Evolutionary conservation across 1,284 basidiomycete genomes (phyloP), one percentile per base, ranked within the genome.

Genomic region (Leccinum cinnamomeum): DNA sequence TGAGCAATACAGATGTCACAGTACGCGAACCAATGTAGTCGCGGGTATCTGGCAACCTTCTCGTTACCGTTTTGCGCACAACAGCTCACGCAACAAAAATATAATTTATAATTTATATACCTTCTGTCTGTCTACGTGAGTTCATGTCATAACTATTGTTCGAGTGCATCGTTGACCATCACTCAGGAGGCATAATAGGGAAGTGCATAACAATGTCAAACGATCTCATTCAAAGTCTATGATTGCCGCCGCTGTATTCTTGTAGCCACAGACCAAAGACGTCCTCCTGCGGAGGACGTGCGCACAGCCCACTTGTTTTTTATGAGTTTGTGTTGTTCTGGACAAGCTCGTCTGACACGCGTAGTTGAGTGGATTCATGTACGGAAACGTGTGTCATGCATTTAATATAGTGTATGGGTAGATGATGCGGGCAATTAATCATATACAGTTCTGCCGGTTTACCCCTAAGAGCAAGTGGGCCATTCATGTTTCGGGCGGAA

Each of bases 181-280:
- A 0, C 57, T 69, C 1, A 62, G 2, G 10, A 62, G 70, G 39
- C 70, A 71, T 25, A 11, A 63, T 0, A 64, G 28, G 7, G 70
- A 71, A 16, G 70, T 71, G 0, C 70, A 71, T 3, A 6, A 68
- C 0, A 60, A 39, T 10, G 60, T 71, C 12, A 71, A 64, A 62
- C 60, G 70, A 14, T 54, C 68, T 7, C 57, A 59, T n/a, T 2
- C 54, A 1, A 66, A 61, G 28, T n/a, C 57, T n/a, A 33, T n/a
- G 16, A 35, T 44, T 23, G 20, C 50, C 3, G 18, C 35, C 53
- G 50, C 11, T 12, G 28, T 2, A 18, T 18, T 11, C 6, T 33
- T 25, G 50, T 14, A 53, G 53, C 18, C 10, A 23, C 8, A 4
- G n/a, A 18, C 28, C 23, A 50, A 35, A 7, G 28, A 46, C 14